Percentiles rank a stretch among this genome's conserved stretches.
phyloP scores from a whole-genome alignment of 768 basidiomycete genomes.

The Boletus insuetus region DNA sequence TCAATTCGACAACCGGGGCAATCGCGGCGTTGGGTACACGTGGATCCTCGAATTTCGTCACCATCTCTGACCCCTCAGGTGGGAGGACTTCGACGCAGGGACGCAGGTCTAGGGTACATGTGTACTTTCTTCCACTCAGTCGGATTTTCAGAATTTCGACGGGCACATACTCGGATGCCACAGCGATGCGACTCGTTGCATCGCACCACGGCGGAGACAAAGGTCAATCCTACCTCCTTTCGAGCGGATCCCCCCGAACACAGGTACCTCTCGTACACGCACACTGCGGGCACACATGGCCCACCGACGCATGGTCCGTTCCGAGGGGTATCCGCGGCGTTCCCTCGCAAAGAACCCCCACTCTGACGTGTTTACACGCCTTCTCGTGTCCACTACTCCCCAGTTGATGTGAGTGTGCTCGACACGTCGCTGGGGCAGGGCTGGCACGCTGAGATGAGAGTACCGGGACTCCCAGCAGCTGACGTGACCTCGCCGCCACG shows the following conservation, averaged over 20 bases:
- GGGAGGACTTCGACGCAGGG: background rate
- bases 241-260: background rate
- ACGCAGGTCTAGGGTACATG: background rate
- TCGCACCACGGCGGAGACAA: background rate
- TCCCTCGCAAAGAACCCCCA: background rate
- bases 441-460: background rate
- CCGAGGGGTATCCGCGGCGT: constrained; percentile 4
- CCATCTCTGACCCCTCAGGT: background rate
- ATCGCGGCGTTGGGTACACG: background rate
- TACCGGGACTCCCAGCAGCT: background rate
- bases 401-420: background rate
- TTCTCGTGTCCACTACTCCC: background rate
- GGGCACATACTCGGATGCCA: no score
- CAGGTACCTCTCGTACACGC: background rate
- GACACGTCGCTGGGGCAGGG: background rate
- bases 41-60: background rate
- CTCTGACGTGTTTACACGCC: background rate
- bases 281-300: background rate
- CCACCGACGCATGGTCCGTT: background rate
- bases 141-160: background rate
- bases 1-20: background rate
- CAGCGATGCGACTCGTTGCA: background rate
- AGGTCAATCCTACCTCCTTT: background rate
- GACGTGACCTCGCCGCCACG: background rate
- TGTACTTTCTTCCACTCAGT: background rate